These are phyloP conservation scores for Rhynchospora breviuscula DNA, from an alignment of 176 grass and related monocot species.

Conservation along the genomic window DNA sequence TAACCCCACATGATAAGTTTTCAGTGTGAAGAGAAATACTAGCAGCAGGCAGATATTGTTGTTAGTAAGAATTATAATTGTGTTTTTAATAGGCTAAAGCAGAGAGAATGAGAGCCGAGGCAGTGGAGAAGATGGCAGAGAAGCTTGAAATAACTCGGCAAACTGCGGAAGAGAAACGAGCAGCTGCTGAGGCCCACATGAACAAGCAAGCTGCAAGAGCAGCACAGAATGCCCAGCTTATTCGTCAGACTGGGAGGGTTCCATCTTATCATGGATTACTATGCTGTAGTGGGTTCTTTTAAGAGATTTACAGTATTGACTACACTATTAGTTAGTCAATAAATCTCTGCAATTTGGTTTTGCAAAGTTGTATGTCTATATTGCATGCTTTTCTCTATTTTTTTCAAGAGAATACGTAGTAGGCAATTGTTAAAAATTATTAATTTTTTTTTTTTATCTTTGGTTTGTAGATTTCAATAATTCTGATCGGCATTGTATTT, in stretches of 20 bases:
- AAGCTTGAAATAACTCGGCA: conserved; percentile 44
- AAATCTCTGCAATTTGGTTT: not conserved
- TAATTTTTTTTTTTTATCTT: not conserved
- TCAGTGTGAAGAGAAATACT: not conserved
- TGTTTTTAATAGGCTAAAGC: conserved; percentile 45
- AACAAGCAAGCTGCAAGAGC: conserved; percentile 46
- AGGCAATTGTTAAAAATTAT: not conserved
- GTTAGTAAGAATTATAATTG: not conserved
- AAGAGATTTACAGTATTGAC: not conserved
- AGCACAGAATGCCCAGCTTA: conserved; percentile 54
- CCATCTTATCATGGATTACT: conserved; percentile 44
- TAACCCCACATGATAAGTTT: not conserved
- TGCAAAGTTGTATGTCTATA: conserved; percentile 24
- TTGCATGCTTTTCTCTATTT: not conserved
- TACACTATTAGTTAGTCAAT: not conserved
- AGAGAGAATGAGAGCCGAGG: conserved; percentile 56
- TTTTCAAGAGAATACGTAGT: conserved; percentile 8
- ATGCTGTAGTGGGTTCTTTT: conserved; percentile 59
- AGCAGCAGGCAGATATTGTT: not conserved
- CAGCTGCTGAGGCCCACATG: conserved; percentile 58
- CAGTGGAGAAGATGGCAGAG: conserved; percentile 57
- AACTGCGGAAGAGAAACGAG: conserved; percentile 59
- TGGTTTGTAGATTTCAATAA: not conserved
- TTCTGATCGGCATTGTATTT: not conserved
- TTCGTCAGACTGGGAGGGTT: conserved; percentile 65